phyloP scores from a whole-genome alignment of 306 rosid genomes.

The Trichosanthes truncata region DNA sequence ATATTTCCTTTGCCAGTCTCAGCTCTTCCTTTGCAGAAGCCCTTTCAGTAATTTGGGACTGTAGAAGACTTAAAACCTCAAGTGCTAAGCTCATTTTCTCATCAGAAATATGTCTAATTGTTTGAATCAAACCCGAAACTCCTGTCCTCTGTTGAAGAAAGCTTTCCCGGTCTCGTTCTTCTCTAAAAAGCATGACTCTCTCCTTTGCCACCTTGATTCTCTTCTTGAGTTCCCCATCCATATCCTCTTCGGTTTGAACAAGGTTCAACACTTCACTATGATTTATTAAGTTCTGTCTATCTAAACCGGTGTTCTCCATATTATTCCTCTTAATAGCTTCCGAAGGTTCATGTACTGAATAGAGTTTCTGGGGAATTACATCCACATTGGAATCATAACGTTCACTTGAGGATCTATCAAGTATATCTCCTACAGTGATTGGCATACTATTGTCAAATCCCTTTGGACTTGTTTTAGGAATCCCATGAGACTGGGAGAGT shows the following conservation, averaged over 20 bases:
- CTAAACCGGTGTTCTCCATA: constrained; percentile 22
- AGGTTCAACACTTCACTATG: constrained; percentile 26
- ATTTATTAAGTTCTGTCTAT: constrained; percentile 19
- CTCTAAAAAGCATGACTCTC: constrained; percentile 53
- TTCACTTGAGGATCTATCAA: constrained; percentile 47
- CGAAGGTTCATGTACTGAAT: constrained; percentile 29
- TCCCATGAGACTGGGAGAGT: constrained; percentile 56
- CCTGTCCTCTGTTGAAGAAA: constrained; percentile 51
- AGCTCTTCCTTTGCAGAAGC: constrained; percentile 60
- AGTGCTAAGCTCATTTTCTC: constrained; percentile 66
- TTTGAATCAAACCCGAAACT: constrained; percentile 49
- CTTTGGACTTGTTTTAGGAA: constrained; percentile 34
- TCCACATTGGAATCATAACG: constrained; percentile 34
- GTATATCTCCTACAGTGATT: constrained; percentile 64
- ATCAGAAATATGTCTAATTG: constrained; percentile 51
- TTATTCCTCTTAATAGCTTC: constrained; percentile 33
- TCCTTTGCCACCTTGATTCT: constrained; percentile 71
- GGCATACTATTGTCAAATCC: constrained; percentile 49
- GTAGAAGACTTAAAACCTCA: constrained; percentile 70
- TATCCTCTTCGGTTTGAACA: constrained; percentile 44
- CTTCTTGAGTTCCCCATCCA: constrained; percentile 49
- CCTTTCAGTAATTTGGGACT: constrained; percentile 65
- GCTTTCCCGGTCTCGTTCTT: constrained; percentile 55
- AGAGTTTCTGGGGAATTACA: constrained; percentile 28
- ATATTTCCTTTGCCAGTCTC: constrained; percentile 37